Evolutionary conservation across 257 asterid genomes (phyloP), one percentile per base, ranked within the genome.

Genomic region (Prunella vulgaris): DNA sequence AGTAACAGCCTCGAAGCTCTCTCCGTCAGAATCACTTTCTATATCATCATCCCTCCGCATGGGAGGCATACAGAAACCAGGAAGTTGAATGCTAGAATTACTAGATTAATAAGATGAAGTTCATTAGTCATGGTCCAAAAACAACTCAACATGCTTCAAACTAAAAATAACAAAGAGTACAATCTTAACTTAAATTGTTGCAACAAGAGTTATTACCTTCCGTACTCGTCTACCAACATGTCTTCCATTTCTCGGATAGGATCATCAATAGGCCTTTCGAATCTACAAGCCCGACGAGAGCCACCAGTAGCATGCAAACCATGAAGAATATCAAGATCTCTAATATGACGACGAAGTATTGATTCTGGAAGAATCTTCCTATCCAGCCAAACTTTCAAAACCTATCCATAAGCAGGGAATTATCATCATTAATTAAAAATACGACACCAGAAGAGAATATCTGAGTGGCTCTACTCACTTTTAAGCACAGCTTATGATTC

Each of bases 221-320:
- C 98, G 72, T 93, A 93, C 81, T 93, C 98, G 76, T 93, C 97
- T 5, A 90, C 98, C 72, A 69, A 73, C 97, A 93, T 90, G 24
- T 94, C 98, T 84, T 87, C 94, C 98, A 90, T 88, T 82, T 93
- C 87, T 81, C 98, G 84, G 59, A 93, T 80, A 40, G 97, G 98
- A 70, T 93, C 98, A 69, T 93, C 97, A 69, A 90, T 84, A 64
- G 97, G 73, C 75, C 98, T 84, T 74, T 93, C 98, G 59, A 84
- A 80, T 77, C 88, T 81, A 53, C 74, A 74, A 53, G 93, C 72
- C 27, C 96, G 85, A 15, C 96, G 90, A 38, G 88, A 86, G 70
- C 74, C 84, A 40, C 79, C 82, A 17, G 74, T 51, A 60, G 83
- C 83, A 75, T 92, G 90, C 12, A 85, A 81, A 71, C 84, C 77